phyloP scores from a whole-genome alignment of 1,284 basidiomycete species.

The Apiotrichum montevideense region DNA sequence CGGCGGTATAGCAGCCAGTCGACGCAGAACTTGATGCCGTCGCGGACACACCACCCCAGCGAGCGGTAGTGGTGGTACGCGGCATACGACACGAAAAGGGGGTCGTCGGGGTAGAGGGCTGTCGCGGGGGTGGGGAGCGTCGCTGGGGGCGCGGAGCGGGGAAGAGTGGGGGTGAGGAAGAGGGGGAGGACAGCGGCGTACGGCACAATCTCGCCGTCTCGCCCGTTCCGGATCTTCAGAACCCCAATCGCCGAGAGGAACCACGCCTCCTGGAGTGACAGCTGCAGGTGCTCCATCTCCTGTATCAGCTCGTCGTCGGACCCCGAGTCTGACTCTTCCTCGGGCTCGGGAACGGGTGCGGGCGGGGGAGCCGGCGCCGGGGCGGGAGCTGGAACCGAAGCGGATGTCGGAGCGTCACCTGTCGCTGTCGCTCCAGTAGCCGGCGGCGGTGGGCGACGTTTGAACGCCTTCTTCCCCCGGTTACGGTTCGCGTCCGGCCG shows the following conservation, averaged over 20 bases:
- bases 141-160: constrained; percentile 33
- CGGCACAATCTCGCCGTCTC: constrained; percentile 47
- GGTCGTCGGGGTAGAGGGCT: constrained; percentile 62
- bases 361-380: background rate
- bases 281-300: constrained; percentile 84
- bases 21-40: constrained; percentile 94
- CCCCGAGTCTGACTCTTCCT: constrained; percentile 51
- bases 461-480: constrained; percentile 38
- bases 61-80: constrained; percentile 94
- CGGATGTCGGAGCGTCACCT: background rate
- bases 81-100: constrained; percentile 84
- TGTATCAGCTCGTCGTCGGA: constrained; percentile 49
- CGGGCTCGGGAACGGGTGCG: constrained; percentile 21
- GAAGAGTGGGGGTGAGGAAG: constrained; percentile 30
- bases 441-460: constrained; percentile 22
- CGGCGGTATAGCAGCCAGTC: constrained; percentile 92
- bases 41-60: constrained; percentile 95
- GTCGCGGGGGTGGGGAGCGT: background rate
- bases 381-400: background rate
- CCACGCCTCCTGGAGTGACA: constrained; percentile 86
- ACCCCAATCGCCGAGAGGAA: constrained; percentile 84
- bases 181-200: constrained; percentile 48
- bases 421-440: background rate
- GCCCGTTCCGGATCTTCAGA: constrained; percentile 63
- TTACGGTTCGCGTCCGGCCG: constrained; percentile 43